Evolutionary conservation across 225 moss, liverwort and hornwort species (phyloP), one percentile per base, ranked within the genome.

Genomic region (Lunularia cruciata): DNA sequence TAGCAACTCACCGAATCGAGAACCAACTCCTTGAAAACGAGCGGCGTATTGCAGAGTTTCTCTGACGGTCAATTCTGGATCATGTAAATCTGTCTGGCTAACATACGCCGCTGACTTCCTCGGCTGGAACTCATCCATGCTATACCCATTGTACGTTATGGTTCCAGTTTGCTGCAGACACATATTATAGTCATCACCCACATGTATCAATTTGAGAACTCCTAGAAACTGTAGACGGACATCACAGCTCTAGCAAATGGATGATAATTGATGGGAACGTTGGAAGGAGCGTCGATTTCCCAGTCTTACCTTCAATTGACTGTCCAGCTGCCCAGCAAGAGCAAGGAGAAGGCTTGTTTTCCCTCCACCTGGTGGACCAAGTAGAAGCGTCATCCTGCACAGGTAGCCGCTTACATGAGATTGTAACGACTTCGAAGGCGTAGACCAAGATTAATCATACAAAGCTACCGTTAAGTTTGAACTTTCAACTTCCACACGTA

Each of bases 41-140:
- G 91, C 89, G 11, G 94, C 89, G 63, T 78, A 94, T 49, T 91
- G 84, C 19, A 94, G 72, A n/a, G 89, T 91, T 70, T 91, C 94
- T 31, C 94, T 74, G 12, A 89, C 87, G 0, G 94, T 94, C 91
- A 94, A 84, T 73, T 91, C 87, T 12, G 86, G 82, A 2, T 77
- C 73, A 18, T 91, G 94, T 10, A 91, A 73, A 36, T 94, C 94
- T 63, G 87, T 59, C 71, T 94, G 94, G 25, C 88, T 86, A 12
- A 94, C 81, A 32, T 94, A 94, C n/a, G 87, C 89, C 7, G 94
- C 86, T 13, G 94, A 89, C 73, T 89, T 94, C 8, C 87, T 87
- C 0, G 94, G 89, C 68, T 87, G 81, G 52, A 94, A 94, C 67
- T 94, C 91, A 47, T 86, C 67, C 6, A 94, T 48, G 0, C 55